Evolutionary conservation across 2,329 filamentous ascomycete genomes (phyloP), one percentile per base, ranked within the genome.

Genomic region (Claviceps quebecensis): DNA sequence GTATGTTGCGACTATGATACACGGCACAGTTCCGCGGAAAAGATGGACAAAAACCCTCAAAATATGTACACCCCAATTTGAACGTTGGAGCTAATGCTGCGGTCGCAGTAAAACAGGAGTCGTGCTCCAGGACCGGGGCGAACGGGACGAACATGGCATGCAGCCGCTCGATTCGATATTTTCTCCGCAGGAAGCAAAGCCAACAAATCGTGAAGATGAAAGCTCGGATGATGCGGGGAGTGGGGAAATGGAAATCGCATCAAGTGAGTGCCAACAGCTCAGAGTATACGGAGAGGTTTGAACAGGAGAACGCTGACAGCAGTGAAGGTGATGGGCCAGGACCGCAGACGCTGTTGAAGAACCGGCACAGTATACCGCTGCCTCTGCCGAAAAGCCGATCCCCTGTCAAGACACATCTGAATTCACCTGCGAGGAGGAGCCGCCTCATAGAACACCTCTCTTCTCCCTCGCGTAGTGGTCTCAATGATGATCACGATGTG

Each of bases 81-180:
- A 34, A 34, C 29, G 11, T 34, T 8, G 29, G 29, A 34, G 29
- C 48, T 48, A 57, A 52, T 55, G 22, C 36, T 11, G 17, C 53
- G 45, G 19, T 11, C 26, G 7, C 58, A 96, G 91, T 59, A 94
- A 95, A 76, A 98, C 93, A 1, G 93, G 93, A 45, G 78, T 95
- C 26, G 85, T 81, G 1, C 69, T 97, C 36, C 80, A 81, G 60
- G 87, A 95, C 61, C 81, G 74, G 51, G 87, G 87, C 49, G 73
- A 83, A 54, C 85, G 88, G 69, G 91, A 97, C 69, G 89, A 94
- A 65, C 75, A 95, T 74, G 93, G 91, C 66, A 82, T 98, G 72
- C 88, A 96, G 65, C 84, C 87, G 38, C 77, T 95, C 53, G 86
- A 91, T 38, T 80, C 81, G 58, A 80, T 97, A 57, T 95, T 95